Evolutionary conservation across 1,139 yeast genomes (phyloP).

Genomic region (Blastobotrys petasosporus): DNA sequence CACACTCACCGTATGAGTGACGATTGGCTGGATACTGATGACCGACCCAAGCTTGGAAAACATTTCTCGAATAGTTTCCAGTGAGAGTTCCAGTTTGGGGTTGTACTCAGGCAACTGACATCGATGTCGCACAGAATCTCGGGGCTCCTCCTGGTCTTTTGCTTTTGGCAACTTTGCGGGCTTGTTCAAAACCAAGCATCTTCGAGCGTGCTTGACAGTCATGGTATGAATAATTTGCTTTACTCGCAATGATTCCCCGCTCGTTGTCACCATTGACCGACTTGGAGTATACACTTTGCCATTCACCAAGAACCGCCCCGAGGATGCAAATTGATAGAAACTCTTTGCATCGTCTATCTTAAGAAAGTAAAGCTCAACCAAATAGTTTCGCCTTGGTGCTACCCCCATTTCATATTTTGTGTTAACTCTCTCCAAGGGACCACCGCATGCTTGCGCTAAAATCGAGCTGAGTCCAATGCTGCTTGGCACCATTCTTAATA

Average conservation of each 20-base stretch:
- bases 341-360: slow-evolving; percentile 48
- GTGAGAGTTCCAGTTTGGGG: slow-evolving; percentile 33
- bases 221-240: slow-evolving; percentile 32
- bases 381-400: slow-evolving; percentile 26
- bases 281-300: slow-evolving; percentile 45
- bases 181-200: slow-evolving; percentile 37
- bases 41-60: slow-evolving; percentile 55
- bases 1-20: slow-evolving; percentile 54
- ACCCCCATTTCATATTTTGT: slow-evolving; percentile 24
- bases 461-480: slow-evolving; percentile 45
- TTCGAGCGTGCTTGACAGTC: slow-evolving; percentile 33
- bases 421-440: slow-evolving; percentile 50
- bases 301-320: slow-evolving; percentile 56
- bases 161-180: slow-evolving; percentile 1
- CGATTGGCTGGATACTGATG: slow-evolving; percentile 58
- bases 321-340: slow-evolving; percentile 51
- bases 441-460: slow-evolving; percentile 61
- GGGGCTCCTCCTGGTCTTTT: neutral
- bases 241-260: neutral
- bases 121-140: neutral
- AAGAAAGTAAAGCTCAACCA: slow-evolving; percentile 50
- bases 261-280: slow-evolving; percentile 22
- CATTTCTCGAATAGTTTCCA: slow-evolving; percentile 42
- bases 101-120: slow-evolving; percentile 18
- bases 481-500: slow-evolving; percentile 1